Base-by-base conservation (phyloP, 805 yeast species). In the Ogataea degrootiae region DNA sequence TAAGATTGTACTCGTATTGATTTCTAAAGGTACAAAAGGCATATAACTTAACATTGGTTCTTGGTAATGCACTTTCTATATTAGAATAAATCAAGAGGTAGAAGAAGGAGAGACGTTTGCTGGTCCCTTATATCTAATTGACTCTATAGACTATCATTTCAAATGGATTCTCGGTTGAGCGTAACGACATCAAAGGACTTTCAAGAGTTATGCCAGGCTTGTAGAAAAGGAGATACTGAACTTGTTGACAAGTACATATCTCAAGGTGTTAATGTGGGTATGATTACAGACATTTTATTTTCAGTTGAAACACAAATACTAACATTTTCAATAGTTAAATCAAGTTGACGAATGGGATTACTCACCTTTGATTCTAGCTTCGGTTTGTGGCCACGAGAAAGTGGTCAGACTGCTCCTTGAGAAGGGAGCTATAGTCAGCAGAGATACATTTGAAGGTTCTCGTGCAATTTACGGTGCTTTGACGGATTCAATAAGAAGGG, bases 381-480 rank as follows among this genome's bases (percentile, higher is more conserved):
- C 87, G 16, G 59, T 86, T 12, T 86, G 95, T 67, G 95, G 95
- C 0, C 92, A 86, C 61, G 74, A 73, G 50, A 69, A 68, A 1
- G 73, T 87, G 5, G 94, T 87, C n/a, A 70, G 68, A 45, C 62
- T 82, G 42, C 66, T 87, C 21, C 67, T 87, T 9, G 72, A 76
- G 40, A 66, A 80, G 40, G 96, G 96, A 7, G 89, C 94, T 0
- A 72, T 80, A 7, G 85, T 92, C 62, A 91, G 85, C 62, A 73
- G 88, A 57, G 92, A 86, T 59, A 82, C 90, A n/a, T 81, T 81
- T 58, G 87, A 85, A 61, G 94, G 95, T 2, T 87, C 84, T 12
- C 47, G 86, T 39, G 85, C 92, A 54, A 72, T 86, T 2, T 85
- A 87, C 58, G 94, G 91, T 2, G 94, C 95, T 0, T 65, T 87